Evolutionary conservation across 495 filamentous ascomycete species (phyloP), one percentile per base, ranked within the genome.

Genomic region (Penicillium maclennaniae): DNA sequence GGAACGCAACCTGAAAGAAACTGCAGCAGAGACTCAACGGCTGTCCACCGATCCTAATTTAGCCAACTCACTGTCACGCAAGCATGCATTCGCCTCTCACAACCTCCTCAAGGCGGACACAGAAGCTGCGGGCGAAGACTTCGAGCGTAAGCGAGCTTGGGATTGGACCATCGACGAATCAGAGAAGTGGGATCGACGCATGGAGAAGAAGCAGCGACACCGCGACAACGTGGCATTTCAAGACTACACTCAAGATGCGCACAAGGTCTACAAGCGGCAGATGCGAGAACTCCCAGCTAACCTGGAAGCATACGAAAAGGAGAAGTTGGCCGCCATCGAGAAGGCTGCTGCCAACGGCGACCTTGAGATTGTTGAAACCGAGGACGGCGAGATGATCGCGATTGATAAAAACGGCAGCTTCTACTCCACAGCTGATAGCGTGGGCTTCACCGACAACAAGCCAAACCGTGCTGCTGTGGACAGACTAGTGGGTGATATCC

Each of bases 111-210:
- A 95, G 73, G 90, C 92, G 14, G 91, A 96, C 56, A 84, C 87
- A 1, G 88, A 88, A 66, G 89, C 88, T 12, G 76, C 78, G 0
- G 92, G 92, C 10, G 89, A 88, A 55, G 92, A 97, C 68, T 98
- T 97, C 62, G 95, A 98, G 72, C 87, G 93, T 51, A 97, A 97
- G 73, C 85, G 95, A 26, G 92, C 92, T 1, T 97, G 93, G 93
- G 95, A 97, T 69, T 97, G 92, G 91, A 97, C 93, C 0, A 74
- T 91, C 15, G 93, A 97, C 23, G 93, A 98, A 71, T 84, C 82
- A 43, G 93, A 96, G 73, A 83, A 84, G 49, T 98, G 93, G 93
- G 93, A 98, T 65, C 85, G 83, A 69, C 83, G 91, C 19, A 77
- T 91, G 74, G 86, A 82, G 53, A 95, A 95, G 80, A 95, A 91